Conservation (phyloP, 306 rosid species). For the Cicer bijugum region DNA sequence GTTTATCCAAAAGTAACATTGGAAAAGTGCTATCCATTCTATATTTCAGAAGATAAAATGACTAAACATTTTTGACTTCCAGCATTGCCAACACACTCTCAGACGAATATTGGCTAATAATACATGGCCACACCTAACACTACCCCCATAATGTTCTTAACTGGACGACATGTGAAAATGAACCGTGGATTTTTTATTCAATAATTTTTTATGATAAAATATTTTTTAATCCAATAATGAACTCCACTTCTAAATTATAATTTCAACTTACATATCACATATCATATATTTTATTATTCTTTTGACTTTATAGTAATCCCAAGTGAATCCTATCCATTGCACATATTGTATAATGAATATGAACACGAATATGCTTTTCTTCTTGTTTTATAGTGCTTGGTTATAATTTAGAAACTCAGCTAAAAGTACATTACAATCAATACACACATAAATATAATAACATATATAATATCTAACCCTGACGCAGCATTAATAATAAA, state of each 20-base stretch:
- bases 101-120: neutral
- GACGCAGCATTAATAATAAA: neutral
- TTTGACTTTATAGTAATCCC: constrained; percentile 36
- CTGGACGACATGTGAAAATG: constrained; percentile 32
- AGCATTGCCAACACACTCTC: neutral
- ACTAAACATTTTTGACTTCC: neutral
- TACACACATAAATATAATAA: neutral
- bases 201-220: no score
- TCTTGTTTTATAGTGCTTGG: constrained; percentile 20
- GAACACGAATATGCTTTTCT: constrained; percentile 8
- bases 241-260: neutral
- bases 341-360: constrained; percentile 6
- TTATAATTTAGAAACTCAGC: neutral
- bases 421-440: neutral
- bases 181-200: neutral
- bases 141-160: constrained; percentile 1
- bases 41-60: neutral
- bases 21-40: neutral
- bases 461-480: neutral
- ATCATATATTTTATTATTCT: neutral
- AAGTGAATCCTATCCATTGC: constrained; percentile 37
- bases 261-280: constrained; percentile 37
- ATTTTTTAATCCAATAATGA: neutral
- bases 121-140: constrained; percentile 12
- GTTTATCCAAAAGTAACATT: neutral